phyloP scores from a whole-genome alignment of 345 rosid species.

The Euphorbia pulcherrima region DNA sequence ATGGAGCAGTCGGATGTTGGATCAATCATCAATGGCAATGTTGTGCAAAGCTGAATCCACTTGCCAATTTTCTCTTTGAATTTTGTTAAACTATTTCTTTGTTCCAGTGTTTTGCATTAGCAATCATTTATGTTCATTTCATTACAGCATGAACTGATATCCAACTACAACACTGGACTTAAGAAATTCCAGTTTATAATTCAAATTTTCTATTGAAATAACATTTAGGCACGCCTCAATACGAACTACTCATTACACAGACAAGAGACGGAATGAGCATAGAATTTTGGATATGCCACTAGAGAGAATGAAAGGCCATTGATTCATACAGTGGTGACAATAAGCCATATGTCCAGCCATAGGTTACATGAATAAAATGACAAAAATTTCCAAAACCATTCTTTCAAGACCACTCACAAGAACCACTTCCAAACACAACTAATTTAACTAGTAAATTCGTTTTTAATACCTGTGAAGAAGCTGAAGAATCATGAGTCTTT shows the following conservation, averaged over 20 bases:
- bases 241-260: not conserved
- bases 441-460: not conserved
- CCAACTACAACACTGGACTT: not conserved
- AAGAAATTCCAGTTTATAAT: not conserved
- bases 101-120: too few species aligned
- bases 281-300: not conserved
- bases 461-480: slow-evolving; percentile 65
- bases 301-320: not conserved
- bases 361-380: not conserved
- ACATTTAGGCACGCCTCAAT: not conserved
- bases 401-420: not conserved
- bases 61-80: too few species aligned
- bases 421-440: not conserved
- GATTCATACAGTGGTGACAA: not conserved
- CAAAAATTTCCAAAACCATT: not conserved
- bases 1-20: too few species aligned
- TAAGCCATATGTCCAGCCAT: not conserved
- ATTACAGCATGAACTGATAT: not conserved
- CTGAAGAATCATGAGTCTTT: slow-evolving; percentile 67
- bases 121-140: not conserved
- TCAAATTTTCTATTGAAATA: not conserved
- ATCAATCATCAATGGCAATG: too few species aligned
- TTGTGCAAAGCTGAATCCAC: too few species aligned
- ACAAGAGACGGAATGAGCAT: not conserved
- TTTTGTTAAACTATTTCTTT: too few species aligned